Percentiles rank a stretch among this genome's conserved stretches.
phyloP scores from a whole-genome alignment of 2,329 filamentous ascomycete genomes.

The Phoma sp. region DNA sequence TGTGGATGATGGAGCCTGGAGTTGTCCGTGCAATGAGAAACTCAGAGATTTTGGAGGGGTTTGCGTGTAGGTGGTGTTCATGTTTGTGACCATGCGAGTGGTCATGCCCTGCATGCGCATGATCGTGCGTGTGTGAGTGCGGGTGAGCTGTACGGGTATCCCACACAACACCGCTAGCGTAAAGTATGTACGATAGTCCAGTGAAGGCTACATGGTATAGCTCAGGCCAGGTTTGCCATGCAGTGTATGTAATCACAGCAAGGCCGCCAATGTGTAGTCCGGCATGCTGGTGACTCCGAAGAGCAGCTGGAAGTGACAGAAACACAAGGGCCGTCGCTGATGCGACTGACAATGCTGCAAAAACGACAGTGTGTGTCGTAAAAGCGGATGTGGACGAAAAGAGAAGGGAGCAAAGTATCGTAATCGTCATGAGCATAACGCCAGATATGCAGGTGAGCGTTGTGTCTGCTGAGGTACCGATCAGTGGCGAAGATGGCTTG shows the following conservation, averaged over 20 bases:
- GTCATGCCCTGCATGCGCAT: conserved; percentile 40
- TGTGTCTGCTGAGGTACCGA: conserved; percentile 48
- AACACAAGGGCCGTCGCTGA: conserved; percentile 52
- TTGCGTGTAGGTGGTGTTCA: conserved; percentile 49
- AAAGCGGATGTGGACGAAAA: conserved; percentile 42
- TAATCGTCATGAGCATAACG: conserved; percentile 43
- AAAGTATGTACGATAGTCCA: conserved; percentile 34
- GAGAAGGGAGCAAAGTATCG: conserved; percentile 45
- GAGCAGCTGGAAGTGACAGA: conserved; percentile 49
- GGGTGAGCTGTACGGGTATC: conserved; percentile 44
- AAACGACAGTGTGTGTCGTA: conserved; percentile 42
- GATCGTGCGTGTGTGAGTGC: conserved; percentile 34
- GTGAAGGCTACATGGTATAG: conserved; percentile 23
- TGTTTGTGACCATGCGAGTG: conserved; percentile 37
- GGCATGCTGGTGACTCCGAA: conserved; percentile 47
- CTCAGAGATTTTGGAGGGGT: conserved; percentile 72
- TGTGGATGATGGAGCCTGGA: conserved; percentile 78
- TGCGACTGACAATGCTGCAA: conserved; percentile 50
- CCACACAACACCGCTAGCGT: conserved; percentile 49
- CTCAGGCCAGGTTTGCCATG: conserved; percentile 30
- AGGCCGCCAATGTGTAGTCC: conserved; percentile 40
- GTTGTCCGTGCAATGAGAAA: conserved; percentile 73
- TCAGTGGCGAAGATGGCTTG: conserved; percentile 44
- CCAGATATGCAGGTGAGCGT: conserved; percentile 53
- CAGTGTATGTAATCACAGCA: conserved; percentile 29